Conservation (phyloP, 1,284 basidiomycete genomes). For the Paramarasmius palmivorus region DNA sequence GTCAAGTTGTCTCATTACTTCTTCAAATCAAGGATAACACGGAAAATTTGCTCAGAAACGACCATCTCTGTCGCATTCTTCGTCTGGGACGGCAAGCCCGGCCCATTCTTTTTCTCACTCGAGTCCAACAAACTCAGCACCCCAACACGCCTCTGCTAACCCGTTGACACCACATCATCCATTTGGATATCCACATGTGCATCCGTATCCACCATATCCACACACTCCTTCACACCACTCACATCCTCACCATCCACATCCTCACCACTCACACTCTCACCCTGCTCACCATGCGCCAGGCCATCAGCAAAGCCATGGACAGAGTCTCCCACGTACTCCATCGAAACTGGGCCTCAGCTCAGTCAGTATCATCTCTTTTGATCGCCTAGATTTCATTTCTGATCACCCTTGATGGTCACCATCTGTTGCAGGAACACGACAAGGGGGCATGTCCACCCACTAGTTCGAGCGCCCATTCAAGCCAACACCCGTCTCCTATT, state of each 20-base stretch:
- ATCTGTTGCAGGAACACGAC: neutral
- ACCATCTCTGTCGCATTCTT: slow-evolving; percentile 37
- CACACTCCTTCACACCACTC: slow-evolving; percentile 19
- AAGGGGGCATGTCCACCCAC: neutral
- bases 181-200: slow-evolving; percentile 18
- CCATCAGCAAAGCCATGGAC: slow-evolving; percentile 16
- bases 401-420: no score
- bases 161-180: slow-evolving; percentile 18
- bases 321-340: slow-evolving; percentile 9
- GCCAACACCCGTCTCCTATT: neutral
- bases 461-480: neutral
- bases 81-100: slow-evolving; percentile 42
- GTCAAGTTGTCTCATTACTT: slow-evolving; percentile 17
- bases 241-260: slow-evolving; percentile 17
- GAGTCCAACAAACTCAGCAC: slow-evolving; percentile 12
- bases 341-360: slow-evolving; percentile 16
- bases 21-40: neutral
- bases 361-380: neutral
- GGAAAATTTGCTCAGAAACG: slow-evolving; percentile 38
- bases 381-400: neutral
- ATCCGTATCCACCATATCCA: slow-evolving; percentile 15
- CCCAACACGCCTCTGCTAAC: slow-evolving; percentile 21
- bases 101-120: slow-evolving; percentile 29
- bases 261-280: no score
- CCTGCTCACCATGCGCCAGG: slow-evolving; percentile 8